Conservation (phyloP, 2,329 filamentous ascomycete genomes). For the Penicillium sp. region DNA sequence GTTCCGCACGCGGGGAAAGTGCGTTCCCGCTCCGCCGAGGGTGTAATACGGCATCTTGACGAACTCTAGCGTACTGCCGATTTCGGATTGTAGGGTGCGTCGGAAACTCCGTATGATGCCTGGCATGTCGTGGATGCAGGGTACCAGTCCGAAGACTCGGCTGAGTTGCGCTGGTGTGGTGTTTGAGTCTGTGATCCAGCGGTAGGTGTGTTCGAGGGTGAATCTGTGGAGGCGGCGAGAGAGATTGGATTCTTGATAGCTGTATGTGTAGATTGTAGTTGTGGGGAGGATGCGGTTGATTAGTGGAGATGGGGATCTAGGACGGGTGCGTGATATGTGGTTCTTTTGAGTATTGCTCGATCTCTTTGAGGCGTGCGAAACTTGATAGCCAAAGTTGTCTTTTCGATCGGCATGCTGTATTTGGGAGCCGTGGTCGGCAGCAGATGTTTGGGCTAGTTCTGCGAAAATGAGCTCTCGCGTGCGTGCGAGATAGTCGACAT, state of each 20-base stretch:
- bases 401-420: not conserved
- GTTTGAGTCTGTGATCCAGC: conserved; percentile 51
- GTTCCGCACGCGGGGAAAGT: conserved; percentile 53
- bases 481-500: conserved; percentile 4
- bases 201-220: conserved; percentile 64
- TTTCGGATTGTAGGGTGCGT: conserved; percentile 20
- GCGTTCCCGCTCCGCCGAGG: conserved; percentile 69
- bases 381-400: conserved; percentile 18
- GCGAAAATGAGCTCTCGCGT: conserved; percentile 20
- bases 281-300: conserved; percentile 25
- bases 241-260: conserved; percentile 70
- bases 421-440: not conserved
- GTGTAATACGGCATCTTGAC: conserved; percentile 26
- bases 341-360: not conserved
- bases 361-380: not conserved
- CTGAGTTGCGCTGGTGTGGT: conserved; percentile 17
- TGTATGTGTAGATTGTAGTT: conserved; percentile 52
- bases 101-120: conserved; percentile 18
- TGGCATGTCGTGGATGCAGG: conserved; percentile 26
- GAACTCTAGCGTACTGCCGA: conserved; percentile 21
- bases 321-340: not conserved
- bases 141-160: conserved; percentile 30
- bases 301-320: conserved; percentile 21
- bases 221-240: conserved; percentile 70
- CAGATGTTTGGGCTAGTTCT: conserved; percentile 12